Percentiles rank a stretch among this genome's conserved stretches.
Conservation (phyloP, 768 basidiomycete species). For the Rhodosporidiobolus odoratus region DNA sequence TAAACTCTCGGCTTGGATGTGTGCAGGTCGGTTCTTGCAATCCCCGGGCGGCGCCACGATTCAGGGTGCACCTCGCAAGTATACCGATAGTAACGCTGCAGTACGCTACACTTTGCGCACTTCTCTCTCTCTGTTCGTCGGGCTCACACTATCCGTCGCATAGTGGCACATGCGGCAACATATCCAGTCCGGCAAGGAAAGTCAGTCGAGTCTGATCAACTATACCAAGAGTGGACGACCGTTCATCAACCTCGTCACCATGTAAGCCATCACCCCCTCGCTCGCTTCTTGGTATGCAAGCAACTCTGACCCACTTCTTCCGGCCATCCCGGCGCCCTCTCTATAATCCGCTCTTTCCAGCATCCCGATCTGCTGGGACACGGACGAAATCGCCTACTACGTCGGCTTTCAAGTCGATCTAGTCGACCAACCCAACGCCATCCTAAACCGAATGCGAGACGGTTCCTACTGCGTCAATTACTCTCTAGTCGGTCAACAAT, state of each 20-base stretch:
- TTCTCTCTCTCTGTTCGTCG: neutral
- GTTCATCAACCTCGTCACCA: slow-evolving; percentile 77
- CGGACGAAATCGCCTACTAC: slow-evolving; percentile 72
- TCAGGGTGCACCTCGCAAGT: slow-evolving; percentile 55
- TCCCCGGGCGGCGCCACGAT: slow-evolving; percentile 59
- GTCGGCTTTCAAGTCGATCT: slow-evolving; percentile 97
- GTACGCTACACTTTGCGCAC: neutral
- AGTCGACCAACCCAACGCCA: slow-evolving; percentile 77
- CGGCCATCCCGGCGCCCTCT: too few relatives aligned
- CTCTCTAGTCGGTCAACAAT: slow-evolving; percentile 35
- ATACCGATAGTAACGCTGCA: slow-evolving; percentile 63
- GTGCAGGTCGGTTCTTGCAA: slow-evolving; percentile 64
- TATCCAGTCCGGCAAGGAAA: slow-evolving; percentile 73
- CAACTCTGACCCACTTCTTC: neutral
- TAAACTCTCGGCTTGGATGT: neutral
- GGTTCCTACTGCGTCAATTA: slow-evolving; percentile 72
- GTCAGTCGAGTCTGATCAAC: slow-evolving; percentile 79
- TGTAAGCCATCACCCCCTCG: slow-evolving; percentile 46
- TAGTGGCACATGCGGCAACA: slow-evolving; percentile 58
- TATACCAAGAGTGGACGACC: slow-evolving; percentile 76
- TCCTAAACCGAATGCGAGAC: slow-evolving; percentile 58
- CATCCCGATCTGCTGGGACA: slow-evolving; percentile 74
- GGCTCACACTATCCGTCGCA: neutral
- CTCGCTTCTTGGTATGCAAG: too few relatives aligned
- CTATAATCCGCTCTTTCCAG: slow-evolving; percentile 46